Base-by-base conservation (phyloP, 2,329 filamentous ascomycete genomes). In the Botrytis hyacinthi region DNA sequence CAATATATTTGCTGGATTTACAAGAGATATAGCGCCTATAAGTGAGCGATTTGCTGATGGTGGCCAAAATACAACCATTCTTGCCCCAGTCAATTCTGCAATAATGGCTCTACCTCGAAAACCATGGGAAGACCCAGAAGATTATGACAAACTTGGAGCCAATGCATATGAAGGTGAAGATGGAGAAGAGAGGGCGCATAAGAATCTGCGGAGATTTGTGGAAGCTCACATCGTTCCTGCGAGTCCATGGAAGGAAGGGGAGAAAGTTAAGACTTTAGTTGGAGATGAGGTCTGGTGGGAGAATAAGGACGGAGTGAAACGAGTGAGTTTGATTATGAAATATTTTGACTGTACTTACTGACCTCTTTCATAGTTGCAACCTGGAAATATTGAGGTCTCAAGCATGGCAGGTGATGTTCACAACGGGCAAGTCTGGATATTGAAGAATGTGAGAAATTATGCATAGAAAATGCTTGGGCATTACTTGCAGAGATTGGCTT, bases 21-120 rank as follows among this genome's bases (percentile, higher is more conserved):
- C 92, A 8, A 90, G 94, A 74, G 91, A 95, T 80, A 89, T 95
- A 78, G 87, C 90, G 65, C 83, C 86, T n/a, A 86, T 95, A 32
- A 87, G 89, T 16, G 83, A 85, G 35, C 92, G 93, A 0, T 88
- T 98, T 22, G 88, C 92, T 78, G 88, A 93, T 80, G 82, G 86
- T 0, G 80, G 84, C 0, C 83, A 87, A 73, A 95, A 95, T 81
- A 93, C 93, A 26, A 98, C 94, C 3, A 90, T 98, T 37, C 89
- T 98, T 4, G 95, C 95, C 8, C 96, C 96, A 0, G 85, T 93
- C 71, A 98, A 99, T 85, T 90, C 88, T 29, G 94, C 91, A 4
- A 89, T 99, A 79, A 92, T 92, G 76, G 84, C 83, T 0, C 85
- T 98, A 37, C 93, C 94, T 0, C 87, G 92, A 70, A 98, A 98